Base-by-base conservation (phyloP, 371 early-diverging fungal species). In the Smittium culicis region DNA sequence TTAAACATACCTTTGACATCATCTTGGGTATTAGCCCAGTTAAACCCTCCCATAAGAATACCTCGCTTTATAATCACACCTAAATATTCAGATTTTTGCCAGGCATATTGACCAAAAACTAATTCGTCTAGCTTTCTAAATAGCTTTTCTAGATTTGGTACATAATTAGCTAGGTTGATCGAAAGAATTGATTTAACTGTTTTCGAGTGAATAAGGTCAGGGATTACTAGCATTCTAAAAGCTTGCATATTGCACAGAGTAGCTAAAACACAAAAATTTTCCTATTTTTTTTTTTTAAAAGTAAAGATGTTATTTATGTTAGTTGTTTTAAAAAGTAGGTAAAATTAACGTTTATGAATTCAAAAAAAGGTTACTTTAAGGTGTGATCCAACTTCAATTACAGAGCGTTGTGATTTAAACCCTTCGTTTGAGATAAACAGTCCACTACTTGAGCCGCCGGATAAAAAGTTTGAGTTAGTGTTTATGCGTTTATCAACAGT, bases 61-160 rank as follows among this genome's bases (percentile, higher is more conserved):
- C 94, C 93, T 35, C 82, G 80, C 16, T 79, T 79, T 16, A 95
- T 82, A 34, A 91, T 82, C 34, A 83, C 79, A 31, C 81, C 81
- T 16, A 95, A 80, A 32, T 79, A 70, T 30, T 76, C 74, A 0
- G 86, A 75, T 74, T 89, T 90, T 35, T 89, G 85, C 58, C 87
- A 84, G 61, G 92, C 81, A 68, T 91, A 93, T 70, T 87, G 88
- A 17, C 85, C 84, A 74, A 95, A 91, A 33, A 94, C 72, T 61
- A 92, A 80, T 28, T 74, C 79, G 71, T 95, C 93, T 64, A 96
- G 71, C 2, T 61, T 76, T 67, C 68, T 70, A 61, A 72, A 54
- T 65, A 72, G 64, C 45, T 60, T 58, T 31, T 70, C 72, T 34
- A 72, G 70, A 71, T 75, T 80, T 85, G 84, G 80, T 35, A 83